Evolutionary conservation across 108 stramenopile species (phyloP), one percentile per base, ranked within the genome.

Genomic region (Craspedostauros australis): DNA sequence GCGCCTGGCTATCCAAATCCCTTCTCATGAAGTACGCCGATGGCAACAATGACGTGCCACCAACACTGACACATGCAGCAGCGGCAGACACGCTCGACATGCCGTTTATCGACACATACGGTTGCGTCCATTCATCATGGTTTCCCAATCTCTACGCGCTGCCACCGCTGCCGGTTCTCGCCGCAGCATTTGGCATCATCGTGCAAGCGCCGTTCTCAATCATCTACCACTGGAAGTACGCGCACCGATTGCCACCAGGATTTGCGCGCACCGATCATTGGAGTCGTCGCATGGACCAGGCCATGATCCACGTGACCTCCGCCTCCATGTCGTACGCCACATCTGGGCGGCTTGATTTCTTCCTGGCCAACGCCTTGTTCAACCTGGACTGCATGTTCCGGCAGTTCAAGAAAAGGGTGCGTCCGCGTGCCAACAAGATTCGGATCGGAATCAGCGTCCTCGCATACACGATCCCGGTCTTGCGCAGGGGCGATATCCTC

Each of bases 271-370:
- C 75, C 24, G 53, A 70, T n/a, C 88, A 89, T 40, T 89, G 80
- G 88, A 80, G 73, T 50, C 66, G 88, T 43, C 76, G 84, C 31
- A 65, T 89, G 62, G 88, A 89, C 62, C 78, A 89, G 57, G 60
- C 74, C 11, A 77, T 83, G 63, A 83, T 89, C 46, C 88, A 89
- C 53, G 70, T 85, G 25, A 64, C 62, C 33, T 61, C 67, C 7
- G 72, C 79, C n/a, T 62, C 54, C 27, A 61, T 80, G 50, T 64
- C 75, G 2, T 89, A 83, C 57, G 78, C 67, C 4, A 80, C 79
- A 22, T 71, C 67, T 24, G 83, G 80, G 5, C 46, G 75, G 18
- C 41, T 73, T 12, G 77, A 81, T 29, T 89, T 69, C 63, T 82
- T 78, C 46, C 37, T 83, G 8, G 45, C 70, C 22, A 79, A 72